Evolutionary conservation across 169 alveolate genomes (phyloP).

Genomic region (Ichthyophthirius multifiliis): DNA sequence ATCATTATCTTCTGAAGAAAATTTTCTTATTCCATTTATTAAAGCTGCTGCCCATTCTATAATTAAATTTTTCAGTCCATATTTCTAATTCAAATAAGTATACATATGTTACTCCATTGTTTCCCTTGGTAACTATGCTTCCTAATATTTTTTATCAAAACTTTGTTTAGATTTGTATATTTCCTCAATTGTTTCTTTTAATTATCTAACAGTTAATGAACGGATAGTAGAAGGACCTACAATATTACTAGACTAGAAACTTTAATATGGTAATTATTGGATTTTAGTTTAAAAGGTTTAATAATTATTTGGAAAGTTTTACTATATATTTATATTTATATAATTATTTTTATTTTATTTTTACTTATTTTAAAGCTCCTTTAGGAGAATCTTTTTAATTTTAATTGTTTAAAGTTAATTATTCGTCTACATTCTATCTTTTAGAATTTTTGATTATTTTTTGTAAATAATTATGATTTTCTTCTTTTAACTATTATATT

Average conservation of each 20-base stretch:
- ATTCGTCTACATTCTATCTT: conserved; percentile 29
- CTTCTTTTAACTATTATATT: conserved; percentile 65
- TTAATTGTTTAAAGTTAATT: too few species aligned
- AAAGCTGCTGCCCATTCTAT: conserved; percentile 86
- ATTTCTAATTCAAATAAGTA: conserved; percentile 81
- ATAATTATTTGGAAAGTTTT: too few species aligned
- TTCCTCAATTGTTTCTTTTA: conserved; percentile 84
- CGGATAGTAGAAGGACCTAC: conserved; percentile 47
- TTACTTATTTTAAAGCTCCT: too few species aligned
- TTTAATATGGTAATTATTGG: too few species aligned
- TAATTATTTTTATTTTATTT: too few species aligned
- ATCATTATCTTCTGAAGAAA: conserved; percentile 80
- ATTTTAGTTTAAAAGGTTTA: too few species aligned
- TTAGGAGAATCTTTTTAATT: too few species aligned
- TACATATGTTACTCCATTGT: conserved; percentile 88
- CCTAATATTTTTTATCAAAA: conserved; percentile 75
- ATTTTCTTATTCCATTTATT: conserved; percentile 73
- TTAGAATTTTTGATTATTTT: neutral
- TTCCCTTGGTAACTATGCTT: conserved; percentile 78
- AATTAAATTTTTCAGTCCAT: conserved; percentile 83
- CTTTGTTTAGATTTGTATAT: conserved; percentile 72
- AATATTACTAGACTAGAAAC: conserved; percentile 26
- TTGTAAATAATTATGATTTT: neutral
- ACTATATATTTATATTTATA: too few species aligned
- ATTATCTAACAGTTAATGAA: conserved; percentile 63